Evolutionary conservation across 2,329 filamentous ascomycete genomes (phyloP).

Genomic region (Aspergillus unguis): DNA sequence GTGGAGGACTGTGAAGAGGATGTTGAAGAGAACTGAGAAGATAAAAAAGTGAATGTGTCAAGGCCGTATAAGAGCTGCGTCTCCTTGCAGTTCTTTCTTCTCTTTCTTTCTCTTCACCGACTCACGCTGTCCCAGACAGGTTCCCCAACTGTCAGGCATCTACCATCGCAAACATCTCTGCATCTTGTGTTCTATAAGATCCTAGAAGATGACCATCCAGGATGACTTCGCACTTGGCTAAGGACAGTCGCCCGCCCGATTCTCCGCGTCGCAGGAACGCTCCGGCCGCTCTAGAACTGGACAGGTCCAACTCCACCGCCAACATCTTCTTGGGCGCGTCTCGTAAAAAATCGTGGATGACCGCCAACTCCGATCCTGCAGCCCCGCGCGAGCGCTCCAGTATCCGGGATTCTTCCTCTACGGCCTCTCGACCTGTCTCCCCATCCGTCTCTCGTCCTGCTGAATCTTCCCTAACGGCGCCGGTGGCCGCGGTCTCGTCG

Average conservation of each 20-base stretch:
- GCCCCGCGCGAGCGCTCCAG: background rate
- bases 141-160: background rate
- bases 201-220: conserved; percentile 7
- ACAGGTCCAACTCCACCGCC: conserved; percentile 35
- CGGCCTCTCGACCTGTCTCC: background rate
- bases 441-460: background rate
- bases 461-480: background rate
- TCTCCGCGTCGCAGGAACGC: background rate
- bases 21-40: no score
- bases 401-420: background rate
- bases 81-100: background rate
- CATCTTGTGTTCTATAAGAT: background rate
- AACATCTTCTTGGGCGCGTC: conserved; percentile 38
- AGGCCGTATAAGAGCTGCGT: background rate
- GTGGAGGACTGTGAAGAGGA: no score
- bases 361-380: background rate
- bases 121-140: conserved; percentile 2
- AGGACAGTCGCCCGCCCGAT: conserved; percentile 8
- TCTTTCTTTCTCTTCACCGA: conserved; percentile 4
- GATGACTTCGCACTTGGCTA: conserved; percentile 10
- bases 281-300: background rate
- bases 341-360: conserved; percentile 39
- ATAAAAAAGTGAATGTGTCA: no score
- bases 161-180: background rate
- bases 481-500: background rate